phyloP scores from a whole-genome alignment of 352 stramenopile genomes.

The Pythium graminicola region DNA sequence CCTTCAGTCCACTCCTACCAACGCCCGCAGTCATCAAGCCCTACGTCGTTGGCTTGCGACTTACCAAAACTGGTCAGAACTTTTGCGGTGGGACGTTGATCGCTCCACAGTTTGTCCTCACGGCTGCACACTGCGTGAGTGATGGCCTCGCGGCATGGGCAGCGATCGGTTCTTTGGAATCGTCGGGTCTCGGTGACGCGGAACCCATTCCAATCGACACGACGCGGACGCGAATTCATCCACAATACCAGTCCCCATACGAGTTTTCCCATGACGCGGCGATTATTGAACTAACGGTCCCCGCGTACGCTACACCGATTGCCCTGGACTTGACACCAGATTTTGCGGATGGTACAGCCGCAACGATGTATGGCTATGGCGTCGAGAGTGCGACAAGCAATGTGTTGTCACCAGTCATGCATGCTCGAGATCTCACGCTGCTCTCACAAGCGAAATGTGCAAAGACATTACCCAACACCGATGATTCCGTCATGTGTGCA shows the following conservation, averaged over 20 bases:
- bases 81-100: conserved; percentile 41
- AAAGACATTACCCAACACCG: conserved; percentile 19
- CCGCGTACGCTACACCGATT: conserved; percentile 23
- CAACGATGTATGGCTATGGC: conserved; percentile 32
- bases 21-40: conserved; percentile 17
- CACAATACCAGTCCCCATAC: conserved; percentile 20
- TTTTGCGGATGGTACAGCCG: conserved; percentile 17
- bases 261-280: conserved; percentile 28
- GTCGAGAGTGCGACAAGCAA: conserved; percentile 10
- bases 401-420: conserved; percentile 21
- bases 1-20: too few relatives aligned
- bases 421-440: conserved; percentile 20
- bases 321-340: conserved; percentile 18
- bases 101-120: conserved; percentile 34
- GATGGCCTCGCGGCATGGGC: conserved; percentile 27
- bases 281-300: conserved; percentile 27
- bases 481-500: conserved; percentile 29
- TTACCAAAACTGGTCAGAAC: conserved; percentile 27
- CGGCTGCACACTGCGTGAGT: conserved; percentile 36
- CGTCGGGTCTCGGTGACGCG: conserved; percentile 15
- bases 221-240: conserved; percentile 21
- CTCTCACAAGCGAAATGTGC: conserved; percentile 20
- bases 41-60: conserved; percentile 22
- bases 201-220: conserved; percentile 26
- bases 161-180: conserved; percentile 23